phyloP scores from a whole-genome alignment of 1,284 basidiomycete species.

The Ustilago nuda region DNA sequence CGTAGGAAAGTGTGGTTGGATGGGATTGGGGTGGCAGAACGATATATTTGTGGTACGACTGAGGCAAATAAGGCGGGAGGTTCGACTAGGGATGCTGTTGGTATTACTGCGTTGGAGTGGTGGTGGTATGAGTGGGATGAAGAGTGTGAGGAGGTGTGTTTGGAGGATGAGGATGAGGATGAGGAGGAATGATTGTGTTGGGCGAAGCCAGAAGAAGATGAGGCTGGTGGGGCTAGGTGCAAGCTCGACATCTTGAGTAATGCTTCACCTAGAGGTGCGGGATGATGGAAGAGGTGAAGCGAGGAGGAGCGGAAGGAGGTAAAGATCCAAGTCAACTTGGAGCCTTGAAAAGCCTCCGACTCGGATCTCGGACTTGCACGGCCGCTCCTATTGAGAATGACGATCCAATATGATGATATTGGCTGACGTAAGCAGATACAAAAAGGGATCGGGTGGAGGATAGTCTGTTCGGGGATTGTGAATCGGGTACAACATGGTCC shows the following conservation, averaged over 20 bases:
- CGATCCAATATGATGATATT: no score
- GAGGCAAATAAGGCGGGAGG: conserved; percentile 59
- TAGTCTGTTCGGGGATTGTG: no score
- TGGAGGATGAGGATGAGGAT: conserved; percentile 12
- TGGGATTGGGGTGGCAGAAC: conserved; percentile 47
- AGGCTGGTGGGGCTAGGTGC: conserved; percentile 21
- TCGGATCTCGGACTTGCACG: conserved; percentile 19
- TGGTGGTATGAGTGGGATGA: conserved; percentile 18
- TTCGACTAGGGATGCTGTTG: conserved; percentile 44
- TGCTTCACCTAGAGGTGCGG: neutral
- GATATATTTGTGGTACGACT: conserved; percentile 62
- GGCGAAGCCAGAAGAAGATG: neutral
- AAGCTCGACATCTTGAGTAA: conserved; percentile 15
- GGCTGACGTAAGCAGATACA: no score
- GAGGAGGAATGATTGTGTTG: conserved; percentile 8
- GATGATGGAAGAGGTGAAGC: neutral
- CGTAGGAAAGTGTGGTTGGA: conserved; percentile 51
- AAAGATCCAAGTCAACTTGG: conserved; percentile 3
- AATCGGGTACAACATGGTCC: no score
- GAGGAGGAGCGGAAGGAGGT: neutral
- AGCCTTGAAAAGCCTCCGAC: conserved; percentile 11
- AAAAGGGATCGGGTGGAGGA: no score
- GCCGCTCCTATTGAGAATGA: neutral
- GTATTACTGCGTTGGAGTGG: conserved; percentile 19
- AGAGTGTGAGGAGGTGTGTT: conserved; percentile 10